Percentiles rank a stretch among this genome's conserved stretches.
Conservation (phyloP, 176 grass and related monocot genomes). For the Rhynchospora pubera region DNA sequence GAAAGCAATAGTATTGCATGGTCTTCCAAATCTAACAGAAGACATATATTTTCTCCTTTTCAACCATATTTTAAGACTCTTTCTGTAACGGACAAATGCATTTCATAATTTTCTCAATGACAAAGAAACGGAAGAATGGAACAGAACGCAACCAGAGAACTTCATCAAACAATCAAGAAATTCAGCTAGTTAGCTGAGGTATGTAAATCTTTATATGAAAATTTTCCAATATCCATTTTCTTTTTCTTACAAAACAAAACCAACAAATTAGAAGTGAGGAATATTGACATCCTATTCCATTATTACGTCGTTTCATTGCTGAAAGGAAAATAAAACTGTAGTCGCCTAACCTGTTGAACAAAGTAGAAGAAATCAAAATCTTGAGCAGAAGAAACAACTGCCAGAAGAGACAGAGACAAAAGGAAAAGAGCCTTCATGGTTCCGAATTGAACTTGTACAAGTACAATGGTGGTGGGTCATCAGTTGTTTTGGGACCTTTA, state of each 20-base stretch:
- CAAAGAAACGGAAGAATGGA: neutral
- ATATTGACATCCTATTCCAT: neutral
- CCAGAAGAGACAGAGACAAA: constrained; percentile 24
- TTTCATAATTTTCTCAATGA: neutral
- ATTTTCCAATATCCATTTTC: neutral
- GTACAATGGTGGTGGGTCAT: constrained; percentile 7
- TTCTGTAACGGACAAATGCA: neutral
- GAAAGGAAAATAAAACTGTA: neutral
- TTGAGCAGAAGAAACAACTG: constrained; percentile 31
- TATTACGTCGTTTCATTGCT: neutral
- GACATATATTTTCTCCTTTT: too few relatives aligned
- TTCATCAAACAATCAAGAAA: neutral
- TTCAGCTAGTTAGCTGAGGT: neutral
- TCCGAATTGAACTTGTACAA: neutral
- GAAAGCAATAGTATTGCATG: neutral
- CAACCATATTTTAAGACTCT: neutral
- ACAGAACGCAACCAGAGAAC: neutral
- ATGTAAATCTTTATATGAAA: neutral
- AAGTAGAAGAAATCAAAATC: constrained; percentile 91
- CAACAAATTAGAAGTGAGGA: neutral
- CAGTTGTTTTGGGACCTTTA: neutral
- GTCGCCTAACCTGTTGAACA: constrained; percentile 54
- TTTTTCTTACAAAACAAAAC: neutral
- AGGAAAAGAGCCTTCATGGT: constrained; percentile 42
- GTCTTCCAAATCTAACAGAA: neutral